These are phyloP conservation scores for Stenogyne calaminthoides DNA, from an alignment of 305 asterid genomes.

Conservation along the genomic window DNA sequence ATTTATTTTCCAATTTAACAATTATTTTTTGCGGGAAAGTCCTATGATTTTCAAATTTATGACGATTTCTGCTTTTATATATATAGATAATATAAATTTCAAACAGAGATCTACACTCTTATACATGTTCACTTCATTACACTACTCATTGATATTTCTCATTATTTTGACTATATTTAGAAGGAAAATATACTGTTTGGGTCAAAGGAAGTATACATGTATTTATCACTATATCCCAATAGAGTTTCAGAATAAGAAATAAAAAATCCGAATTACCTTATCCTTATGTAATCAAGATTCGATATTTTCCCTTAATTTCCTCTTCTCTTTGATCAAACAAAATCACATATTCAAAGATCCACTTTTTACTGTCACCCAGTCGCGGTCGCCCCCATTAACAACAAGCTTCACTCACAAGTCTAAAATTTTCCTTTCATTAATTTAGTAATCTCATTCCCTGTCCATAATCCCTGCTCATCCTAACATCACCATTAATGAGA, in stretches of 20 bases:
- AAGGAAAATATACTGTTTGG: too few species aligned
- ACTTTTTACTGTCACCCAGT: slow-evolving; percentile 26
- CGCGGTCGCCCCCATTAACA: slow-evolving; percentile 23
- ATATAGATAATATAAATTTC: too few species aligned
- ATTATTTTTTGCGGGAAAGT: too few species aligned
- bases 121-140: too few species aligned
- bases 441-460: slow-evolving; percentile 13
- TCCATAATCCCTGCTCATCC: slow-evolving; percentile 23
- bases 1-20: too few species aligned
- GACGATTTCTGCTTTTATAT: too few species aligned
- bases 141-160: too few species aligned
- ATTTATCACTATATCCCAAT: too few species aligned
- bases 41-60: too few species aligned
- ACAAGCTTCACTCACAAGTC: slow-evolving; percentile 30
- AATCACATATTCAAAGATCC: slow-evolving; percentile 33
- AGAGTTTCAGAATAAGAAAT: not conserved
- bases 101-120: too few species aligned
- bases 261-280: not conserved
- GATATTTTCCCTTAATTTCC: not conserved
- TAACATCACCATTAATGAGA: not conserved
- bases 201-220: too few species aligned
- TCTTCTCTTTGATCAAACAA: slow-evolving; percentile 10
- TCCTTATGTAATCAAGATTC: slow-evolving; percentile 23
- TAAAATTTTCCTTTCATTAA: not conserved
- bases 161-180: too few species aligned